Evolutionary conservation across 495 filamentous ascomycete genomes (phyloP), one percentile per base, ranked within the genome.

Genomic region (Podospora anserina): DNA sequence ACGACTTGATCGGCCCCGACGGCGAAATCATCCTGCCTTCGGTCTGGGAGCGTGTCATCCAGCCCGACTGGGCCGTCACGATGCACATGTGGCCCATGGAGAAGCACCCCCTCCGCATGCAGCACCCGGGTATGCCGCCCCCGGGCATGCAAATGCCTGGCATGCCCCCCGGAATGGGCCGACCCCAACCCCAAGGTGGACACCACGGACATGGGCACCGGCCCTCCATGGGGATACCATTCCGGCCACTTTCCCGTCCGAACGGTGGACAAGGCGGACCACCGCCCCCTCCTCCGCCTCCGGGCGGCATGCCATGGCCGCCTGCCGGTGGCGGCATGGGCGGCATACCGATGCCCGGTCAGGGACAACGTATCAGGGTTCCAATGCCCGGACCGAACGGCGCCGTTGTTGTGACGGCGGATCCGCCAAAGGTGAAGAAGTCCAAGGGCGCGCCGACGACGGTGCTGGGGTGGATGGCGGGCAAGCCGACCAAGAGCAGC

Each of bases 61-160:
- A 95, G 78, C 92, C 92, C 5, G 92, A 94, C 76, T 96, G 92
- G 92, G 83, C 86, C 54, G 90, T 97, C 72, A 93, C 89, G 3
- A 97, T 97, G 94, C 91, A 96, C 70, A 95, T 97, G 92, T 97
- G 94, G 94, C 93, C 94, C 5, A 90, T 97, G 83, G 82, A 84
- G 27, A 79, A 79, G 70, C 67, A 70, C n/a, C 74, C 77, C 2
- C 71, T 63, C 11, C 63, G 71, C 27, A 39, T 39, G 26, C 71
- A 69, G 28, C 28, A 30, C 32, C 68, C 64, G 0, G 26, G 15
- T 15, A 74, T 75, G 61, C 68, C 56, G 4, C 71, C 71, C 11
- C 66, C 65, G 11, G 70, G 66, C 63, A 66, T 75, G 69, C 53
- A 53, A 7, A 58, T 59, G 9, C 28, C 28, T 15, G 34, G 27